phyloP scores from a whole-genome alignment of 352 stramenopile species.

The Thalassiosira mediterranea region DNA sequence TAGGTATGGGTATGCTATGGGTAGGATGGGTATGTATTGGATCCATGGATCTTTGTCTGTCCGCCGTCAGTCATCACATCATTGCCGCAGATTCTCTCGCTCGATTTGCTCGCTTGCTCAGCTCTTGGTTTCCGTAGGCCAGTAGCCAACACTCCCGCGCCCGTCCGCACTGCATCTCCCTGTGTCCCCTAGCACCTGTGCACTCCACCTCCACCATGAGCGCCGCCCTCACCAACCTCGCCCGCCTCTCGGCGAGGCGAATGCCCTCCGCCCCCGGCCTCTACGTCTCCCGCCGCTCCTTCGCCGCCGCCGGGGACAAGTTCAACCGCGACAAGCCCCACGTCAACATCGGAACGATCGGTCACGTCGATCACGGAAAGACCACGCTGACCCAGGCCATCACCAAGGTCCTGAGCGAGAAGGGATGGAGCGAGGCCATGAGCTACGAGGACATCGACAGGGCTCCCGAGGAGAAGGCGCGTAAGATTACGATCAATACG shows the following conservation, averaged over 20 bases:
- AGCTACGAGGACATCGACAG: slow-evolving; percentile 95
- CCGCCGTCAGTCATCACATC: no score
- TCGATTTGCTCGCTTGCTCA: no score
- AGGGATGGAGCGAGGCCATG: slow-evolving; percentile 87
- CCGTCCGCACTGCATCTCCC: no score
- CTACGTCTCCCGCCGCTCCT: slow-evolving; percentile 19
- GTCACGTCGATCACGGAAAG: slow-evolving; percentile 97
- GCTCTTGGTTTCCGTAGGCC: no score
- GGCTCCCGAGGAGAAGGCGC: slow-evolving; percentile 92
- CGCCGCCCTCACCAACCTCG: slow-evolving; percentile 25
- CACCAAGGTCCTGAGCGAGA: slow-evolving; percentile 88
- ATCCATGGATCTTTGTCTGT: no score
- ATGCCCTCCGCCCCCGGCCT: slow-evolving; percentile 12
- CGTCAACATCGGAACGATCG: slow-evolving; percentile 98
- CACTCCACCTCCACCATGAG: background rate
- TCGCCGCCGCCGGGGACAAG: slow-evolving; percentile 55
- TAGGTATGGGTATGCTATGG: no score
- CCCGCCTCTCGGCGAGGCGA: slow-evolving; percentile 10
- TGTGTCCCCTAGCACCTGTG: no score
- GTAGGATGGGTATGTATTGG: no score
- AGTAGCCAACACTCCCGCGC: no score
- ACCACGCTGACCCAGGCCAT: slow-evolving; percentile 96
- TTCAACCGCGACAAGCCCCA: slow-evolving; percentile 93
- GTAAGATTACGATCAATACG: slow-evolving; percentile 95
- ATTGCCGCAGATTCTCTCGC: no score